Evolutionary conservation across 2,329 filamentous ascomycete genomes (phyloP).

Genomic region (Chaetomiaceae sp.): DNA sequence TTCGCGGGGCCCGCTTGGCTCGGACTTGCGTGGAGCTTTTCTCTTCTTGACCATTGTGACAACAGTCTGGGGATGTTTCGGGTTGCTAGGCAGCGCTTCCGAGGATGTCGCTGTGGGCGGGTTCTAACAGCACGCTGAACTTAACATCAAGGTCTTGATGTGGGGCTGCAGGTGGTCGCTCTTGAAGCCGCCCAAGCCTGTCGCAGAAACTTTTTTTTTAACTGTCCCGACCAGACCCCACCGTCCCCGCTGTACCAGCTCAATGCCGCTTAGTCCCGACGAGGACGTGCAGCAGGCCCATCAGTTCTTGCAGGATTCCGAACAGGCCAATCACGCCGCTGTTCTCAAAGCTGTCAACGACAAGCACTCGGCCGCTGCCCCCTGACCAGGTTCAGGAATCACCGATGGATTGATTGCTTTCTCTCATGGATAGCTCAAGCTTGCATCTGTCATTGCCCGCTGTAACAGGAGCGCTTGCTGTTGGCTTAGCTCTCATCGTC

Average conservation of each 20-base stretch:
- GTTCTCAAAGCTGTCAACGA: neutral
- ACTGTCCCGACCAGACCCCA: too few species aligned
- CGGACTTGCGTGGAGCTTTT: constrained; percentile 55
- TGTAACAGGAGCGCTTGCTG: constrained; percentile 27
- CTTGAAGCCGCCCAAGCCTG: neutral
- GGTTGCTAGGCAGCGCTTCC: too few species aligned
- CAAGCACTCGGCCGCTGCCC: neutral
- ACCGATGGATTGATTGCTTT: neutral
- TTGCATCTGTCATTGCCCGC: constrained; percentile 17
- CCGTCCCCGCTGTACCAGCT: neutral
- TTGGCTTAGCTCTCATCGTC: constrained; percentile 32
- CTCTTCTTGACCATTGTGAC: constrained; percentile 57
- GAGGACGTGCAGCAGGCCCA: too few species aligned
- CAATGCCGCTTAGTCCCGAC: too few species aligned
- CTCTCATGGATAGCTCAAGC: constrained; percentile 18
- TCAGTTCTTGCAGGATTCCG: too few species aligned
- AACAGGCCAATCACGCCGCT: constrained; percentile 5
- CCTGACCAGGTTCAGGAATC: neutral
- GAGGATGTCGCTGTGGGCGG: too few species aligned
- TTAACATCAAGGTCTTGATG: too few species aligned
- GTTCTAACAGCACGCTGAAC: too few species aligned
- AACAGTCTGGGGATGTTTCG: too few species aligned
- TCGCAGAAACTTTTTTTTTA: constrained; percentile 21
- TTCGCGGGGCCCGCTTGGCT: constrained; percentile 47
- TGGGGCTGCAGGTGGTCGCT: too few species aligned